Base-by-base conservation (phyloP, 2,329 filamentous ascomycete species). In the Corniculantispora saksenae region DNA sequence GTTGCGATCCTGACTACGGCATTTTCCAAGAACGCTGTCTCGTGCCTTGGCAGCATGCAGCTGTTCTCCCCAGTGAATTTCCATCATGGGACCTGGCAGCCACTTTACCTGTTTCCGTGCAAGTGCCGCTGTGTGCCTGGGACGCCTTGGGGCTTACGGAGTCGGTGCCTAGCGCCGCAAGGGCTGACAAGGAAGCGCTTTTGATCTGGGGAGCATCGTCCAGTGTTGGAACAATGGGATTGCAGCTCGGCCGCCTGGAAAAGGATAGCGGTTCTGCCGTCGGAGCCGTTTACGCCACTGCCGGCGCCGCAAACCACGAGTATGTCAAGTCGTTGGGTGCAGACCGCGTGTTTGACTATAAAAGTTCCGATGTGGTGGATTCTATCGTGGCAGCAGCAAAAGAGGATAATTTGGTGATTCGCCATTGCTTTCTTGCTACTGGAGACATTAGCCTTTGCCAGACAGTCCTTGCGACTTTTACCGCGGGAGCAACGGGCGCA, bases 191-290 rank as follows among this genome's bases (percentile, higher is more conserved):
- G 69, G 2, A 70, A 19, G 57, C 57, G 32, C 57, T 82, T 3
- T 59, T 82, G 0, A 73, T 82, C 38, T 82, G 80, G 80, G 80
- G 80, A 1, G 80, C 76, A 4, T 80, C 79, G 12, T 81, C 79
- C 0, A 82, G 80, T 53, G 76, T 82, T 1, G 80, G 79, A 1
- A 79, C 75, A 0, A 80, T 82, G 77, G 77, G 77, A 0, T 78
- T 82, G 4, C 80, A 82, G 66, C 75, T 61, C 3, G 79, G 75
- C 9, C 72, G 45, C 19, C n/a, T 51, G 45, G n/a, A 50, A n/a
- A 60, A 50, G 38, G 13, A 15, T 10, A 17, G 73, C 3, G 2
- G 79, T 4, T 61, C 72, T 21, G 72, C 78, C 50, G 74, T 73
- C 0, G 76, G 77, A 3, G 57, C 57, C 8, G 80, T 82, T 5